A percentile compares a stretch with the other conserved stretches of the same genome.
Conservation (phyloP, 768 basidiomycete species). For the Gloeophyllum trabeum region DNA sequence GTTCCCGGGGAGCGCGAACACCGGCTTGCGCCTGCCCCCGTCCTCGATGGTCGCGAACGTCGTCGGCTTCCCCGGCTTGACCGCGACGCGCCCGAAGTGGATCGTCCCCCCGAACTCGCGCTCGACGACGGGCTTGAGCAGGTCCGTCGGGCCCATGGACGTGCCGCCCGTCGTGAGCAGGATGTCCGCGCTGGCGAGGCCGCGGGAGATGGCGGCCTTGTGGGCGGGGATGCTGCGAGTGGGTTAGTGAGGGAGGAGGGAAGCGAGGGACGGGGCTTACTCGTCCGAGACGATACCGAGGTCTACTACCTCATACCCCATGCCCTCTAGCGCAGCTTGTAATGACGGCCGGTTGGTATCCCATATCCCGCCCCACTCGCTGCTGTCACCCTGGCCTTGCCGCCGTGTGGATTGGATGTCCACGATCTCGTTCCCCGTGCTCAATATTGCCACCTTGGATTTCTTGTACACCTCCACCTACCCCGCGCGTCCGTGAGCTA, state of each 20-base stretch:
- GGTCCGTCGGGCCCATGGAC: conserved; percentile 82
- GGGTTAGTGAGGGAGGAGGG: not conserved
- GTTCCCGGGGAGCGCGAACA: conserved; percentile 85
- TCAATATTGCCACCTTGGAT: conserved; percentile 70
- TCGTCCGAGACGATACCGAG: conserved; percentile 71
- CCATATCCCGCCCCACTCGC: conserved; percentile 62
- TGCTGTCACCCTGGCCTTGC: conserved; percentile 18
- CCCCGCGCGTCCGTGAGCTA: not conserved
- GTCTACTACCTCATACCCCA: conserved; percentile 73
- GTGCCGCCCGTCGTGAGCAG: conserved; percentile 84
- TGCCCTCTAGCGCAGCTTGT: conserved; percentile 50
- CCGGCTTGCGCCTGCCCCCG: conserved; percentile 33
- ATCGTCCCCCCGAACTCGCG: conserved; percentile 62
- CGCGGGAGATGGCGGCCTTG: conserved; percentile 41
- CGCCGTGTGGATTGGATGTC: conserved; percentile 39
- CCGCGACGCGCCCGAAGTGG: conserved; percentile 78
- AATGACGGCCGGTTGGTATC: conserved; percentile 85
- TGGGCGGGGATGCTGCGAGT: conserved; percentile 43
- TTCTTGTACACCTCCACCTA: conserved; percentile 64
- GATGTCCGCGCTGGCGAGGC: conserved; percentile 56
- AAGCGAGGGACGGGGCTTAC: conserved; percentile 24
- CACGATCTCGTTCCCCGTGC: conserved; percentile 77
- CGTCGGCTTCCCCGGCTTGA: conserved; percentile 74
- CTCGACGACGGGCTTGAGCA: conserved; percentile 84
- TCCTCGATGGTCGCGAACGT: conserved; percentile 66